Percentiles rank a stretch among this genome's conserved stretches.
Conservation (phyloP, 2,329 filamentous ascomycete genomes). For the Aspergillus sp. region DNA sequence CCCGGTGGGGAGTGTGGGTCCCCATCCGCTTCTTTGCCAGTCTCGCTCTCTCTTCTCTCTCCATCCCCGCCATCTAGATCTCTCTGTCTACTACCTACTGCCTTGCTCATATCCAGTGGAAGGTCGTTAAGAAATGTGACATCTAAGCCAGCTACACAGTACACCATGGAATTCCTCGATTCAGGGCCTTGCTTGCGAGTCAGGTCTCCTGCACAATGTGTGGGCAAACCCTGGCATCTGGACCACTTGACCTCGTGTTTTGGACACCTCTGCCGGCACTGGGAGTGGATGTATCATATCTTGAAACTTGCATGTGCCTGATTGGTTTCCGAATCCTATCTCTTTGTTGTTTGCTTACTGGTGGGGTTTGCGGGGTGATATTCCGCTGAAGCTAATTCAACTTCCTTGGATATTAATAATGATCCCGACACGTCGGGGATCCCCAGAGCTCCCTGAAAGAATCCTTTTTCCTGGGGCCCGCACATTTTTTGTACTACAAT, state of each 20-base stretch:
- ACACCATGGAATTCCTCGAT: no score
- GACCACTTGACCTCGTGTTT: not conserved
- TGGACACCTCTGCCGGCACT: not conserved
- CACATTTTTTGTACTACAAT: not conserved
- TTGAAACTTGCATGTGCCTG: not conserved
- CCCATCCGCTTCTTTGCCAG: not conserved
- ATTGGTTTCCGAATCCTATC: constrained; percentile 3
- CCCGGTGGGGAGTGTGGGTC: constrained; percentile 1
- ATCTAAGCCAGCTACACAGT: not conserved
- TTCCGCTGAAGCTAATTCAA: not conserved
- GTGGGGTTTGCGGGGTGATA: not conserved
- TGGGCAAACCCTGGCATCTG: not conserved
- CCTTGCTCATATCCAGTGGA: no score
- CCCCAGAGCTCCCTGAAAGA: not conserved
- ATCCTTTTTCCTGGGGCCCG: not conserved
- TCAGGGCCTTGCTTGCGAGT: not conserved
- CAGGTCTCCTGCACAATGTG: not conserved
- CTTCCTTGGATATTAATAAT: not conserved
- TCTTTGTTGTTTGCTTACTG: not conserved
- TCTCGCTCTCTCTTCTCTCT: not conserved
- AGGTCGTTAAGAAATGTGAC: no score
- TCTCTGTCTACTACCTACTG: no score
- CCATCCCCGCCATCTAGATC: no score
- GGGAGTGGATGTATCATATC: not conserved
- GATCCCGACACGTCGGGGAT: not conserved